Conservation (phyloP, 257 asterid species). For the Handroanthus guayacan region DNA sequence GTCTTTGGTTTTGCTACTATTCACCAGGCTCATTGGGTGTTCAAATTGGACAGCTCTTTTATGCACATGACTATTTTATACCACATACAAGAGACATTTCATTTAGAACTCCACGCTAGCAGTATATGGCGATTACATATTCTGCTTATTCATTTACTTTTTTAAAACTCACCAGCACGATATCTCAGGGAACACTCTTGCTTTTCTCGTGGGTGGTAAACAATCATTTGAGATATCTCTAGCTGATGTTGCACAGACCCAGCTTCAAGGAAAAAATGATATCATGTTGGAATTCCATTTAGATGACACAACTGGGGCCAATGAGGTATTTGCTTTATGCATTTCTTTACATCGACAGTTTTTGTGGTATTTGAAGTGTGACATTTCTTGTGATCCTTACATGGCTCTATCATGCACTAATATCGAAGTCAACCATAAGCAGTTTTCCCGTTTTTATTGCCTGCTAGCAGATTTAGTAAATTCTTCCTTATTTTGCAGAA, state of each 20-base stretch:
- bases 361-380: slow-evolving; percentile 18
- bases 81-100: too few relatives aligned
- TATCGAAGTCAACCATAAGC: background rate
- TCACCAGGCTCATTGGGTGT: background rate
- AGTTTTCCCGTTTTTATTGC: background rate
- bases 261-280: slow-evolving; percentile 97
- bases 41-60: too few relatives aligned
- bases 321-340: slow-evolving; percentile 60
- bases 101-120: too few relatives aligned
- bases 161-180: too few relatives aligned
- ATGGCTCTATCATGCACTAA: background rate
- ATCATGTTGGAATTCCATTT: slow-evolving; percentile 94
- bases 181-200: slow-evolving; percentile 72
- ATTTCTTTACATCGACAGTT: background rate
- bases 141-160: too few relatives aligned
- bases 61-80: too few relatives aligned
- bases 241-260: slow-evolving; percentile 97
- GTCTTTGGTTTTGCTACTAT: background rate
- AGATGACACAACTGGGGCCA: slow-evolving; percentile 96
- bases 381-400: background rate
- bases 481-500: slow-evolving; percentile 58
- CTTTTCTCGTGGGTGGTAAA: slow-evolving; percentile 83
- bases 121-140: background rate
- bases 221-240: slow-evolving; percentile 95
- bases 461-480: background rate